Base-by-base conservation (phyloP, 164 flowering plant genomes). In the Vitis labrusca region DNA sequence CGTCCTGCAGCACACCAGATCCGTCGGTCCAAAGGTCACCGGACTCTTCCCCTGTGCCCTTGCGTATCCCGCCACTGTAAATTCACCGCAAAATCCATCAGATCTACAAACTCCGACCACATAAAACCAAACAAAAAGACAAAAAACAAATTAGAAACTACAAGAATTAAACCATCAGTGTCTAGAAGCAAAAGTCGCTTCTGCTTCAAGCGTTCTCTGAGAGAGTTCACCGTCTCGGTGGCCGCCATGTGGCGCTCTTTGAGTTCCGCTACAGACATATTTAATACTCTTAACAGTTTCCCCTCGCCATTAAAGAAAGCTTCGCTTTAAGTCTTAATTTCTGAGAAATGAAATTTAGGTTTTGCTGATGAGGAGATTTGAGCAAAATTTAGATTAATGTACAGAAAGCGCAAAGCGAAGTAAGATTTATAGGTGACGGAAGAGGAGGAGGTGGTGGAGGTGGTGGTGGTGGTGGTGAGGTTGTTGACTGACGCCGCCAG, bases 1-100 rank as follows among this genome's bases (percentile, higher is more conserved):
- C 1, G 88, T 91, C 78, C 98, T 77, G 66, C 98, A 89, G 68
- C 98, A 95, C 2, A 93, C 94, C 63, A 93, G 93, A 91, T 93
- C 98, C 64, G 97, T 95, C 1, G 88, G 93, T 7, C 93, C 93
- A 63, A 93, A 95, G 23, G 78, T 82, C 54, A 95, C 85, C 37
- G 89, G 74, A 59, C 81, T 78, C 77, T 81, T 74, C 52, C 93
- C 94, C 69, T 82, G 91, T 16, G 90, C 51, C 76, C 81, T 82
- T 48, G 97, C 87, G 74, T 85, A 90, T 5, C 85, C 83, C 7
- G 96, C 88, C 70, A 93, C 99, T 95, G 79, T 74, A 75, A 71
- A 2, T 48, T 19, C 19, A 60, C 32, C 61, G 59, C 55, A 59
- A 64, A 27, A 5, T 54, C 62, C 63, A 63, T 67, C 68, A 66